Base-by-base conservation (phyloP, 2,329 filamentous ascomycete genomes). In the Mollisia scopiformis region DNA sequence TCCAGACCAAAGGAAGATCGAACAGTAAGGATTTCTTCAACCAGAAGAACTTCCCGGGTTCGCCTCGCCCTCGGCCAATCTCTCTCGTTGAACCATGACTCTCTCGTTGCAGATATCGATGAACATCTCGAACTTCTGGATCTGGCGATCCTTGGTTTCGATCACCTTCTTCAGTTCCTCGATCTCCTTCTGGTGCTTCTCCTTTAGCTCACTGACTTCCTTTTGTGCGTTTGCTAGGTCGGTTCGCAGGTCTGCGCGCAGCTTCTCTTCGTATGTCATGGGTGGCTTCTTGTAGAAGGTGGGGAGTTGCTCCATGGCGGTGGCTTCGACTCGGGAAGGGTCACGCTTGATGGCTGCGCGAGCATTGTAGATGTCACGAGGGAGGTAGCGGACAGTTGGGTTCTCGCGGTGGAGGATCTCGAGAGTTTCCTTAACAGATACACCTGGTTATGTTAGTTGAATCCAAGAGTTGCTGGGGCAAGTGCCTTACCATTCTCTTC, bases 51-150 rank as follows among this genome's bases (percentile, higher is more conserved):
- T 68, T 47, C 43, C 43, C 10, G 65, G 65, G 50, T 55, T 59
- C 16, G 59, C 57, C 49, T 68, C 71, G 8, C 61, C 70, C n/a
- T 74, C 74, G 14, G 60, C 69, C 43, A 88, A 76, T 63, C 82
- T 78, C 69, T 86, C 82, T 54, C 85, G 77, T 72, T 86, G 84
- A 56, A 87, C 78, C 79, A 88, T 88, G 63, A 88, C 86, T 53
- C 86, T 78, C 71, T 87, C 80, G 68, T 89, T 89, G 71, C 86
- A 88, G 57, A 89, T 87, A 72, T 89, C 86, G 68, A 89, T 88
- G 57, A 89, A 89, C 82, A 87, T 86, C 74, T 89, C 86, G 66
- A 88, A 89, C 70, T 83, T 86, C 62, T 81, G 74, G 58, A 89
- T 88, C 61, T 83, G 80, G 68, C 82, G 80, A 62, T 88, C 84